Conservation (phyloP, 2,329 filamentous ascomycete species). For the Myriosclerotinia scirpicola region DNA sequence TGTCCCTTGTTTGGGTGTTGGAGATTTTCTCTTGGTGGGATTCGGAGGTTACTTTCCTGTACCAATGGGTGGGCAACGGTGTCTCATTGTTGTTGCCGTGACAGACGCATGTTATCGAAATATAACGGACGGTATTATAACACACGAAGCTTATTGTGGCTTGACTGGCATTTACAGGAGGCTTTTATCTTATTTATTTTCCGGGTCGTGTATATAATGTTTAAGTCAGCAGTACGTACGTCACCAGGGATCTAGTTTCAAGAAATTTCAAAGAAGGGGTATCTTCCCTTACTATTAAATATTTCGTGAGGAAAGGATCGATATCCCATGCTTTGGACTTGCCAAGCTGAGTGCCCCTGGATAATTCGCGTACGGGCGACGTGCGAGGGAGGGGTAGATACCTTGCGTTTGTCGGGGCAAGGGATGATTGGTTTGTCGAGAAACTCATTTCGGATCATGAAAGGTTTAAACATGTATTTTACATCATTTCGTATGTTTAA, state of each 20-base stretch:
- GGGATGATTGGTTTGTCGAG: background rate
- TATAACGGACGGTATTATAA: slow-evolving; percentile 10
- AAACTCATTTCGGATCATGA: background rate
- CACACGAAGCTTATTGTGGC: slow-evolving; percentile 13
- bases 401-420: slow-evolving; percentile 7
- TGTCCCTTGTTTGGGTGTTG: slow-evolving; percentile 1
- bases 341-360: slow-evolving; percentile 1
- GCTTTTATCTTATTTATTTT: slow-evolving; percentile 1
- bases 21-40: background rate
- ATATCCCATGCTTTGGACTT: slow-evolving; percentile 3
- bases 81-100: slow-evolving; percentile 18
- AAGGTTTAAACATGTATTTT: background rate
- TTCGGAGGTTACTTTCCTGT: slow-evolving; percentile 4
- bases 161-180: background rate
- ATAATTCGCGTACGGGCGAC: background rate
- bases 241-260: background rate
- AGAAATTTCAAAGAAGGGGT: background rate
- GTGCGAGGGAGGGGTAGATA: background rate
- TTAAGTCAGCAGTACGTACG: slow-evolving; percentile 8
- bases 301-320: background rate
- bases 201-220: slow-evolving; percentile 6
- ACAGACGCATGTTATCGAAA: slow-evolving; percentile 11
- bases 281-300: background rate
- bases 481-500: background rate
- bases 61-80: background rate